Percentiles rank a stretch among this genome's conserved stretches.
Conservation (phyloP, 176 grass and related monocot genomes). For the Themeda triandra region DNA sequence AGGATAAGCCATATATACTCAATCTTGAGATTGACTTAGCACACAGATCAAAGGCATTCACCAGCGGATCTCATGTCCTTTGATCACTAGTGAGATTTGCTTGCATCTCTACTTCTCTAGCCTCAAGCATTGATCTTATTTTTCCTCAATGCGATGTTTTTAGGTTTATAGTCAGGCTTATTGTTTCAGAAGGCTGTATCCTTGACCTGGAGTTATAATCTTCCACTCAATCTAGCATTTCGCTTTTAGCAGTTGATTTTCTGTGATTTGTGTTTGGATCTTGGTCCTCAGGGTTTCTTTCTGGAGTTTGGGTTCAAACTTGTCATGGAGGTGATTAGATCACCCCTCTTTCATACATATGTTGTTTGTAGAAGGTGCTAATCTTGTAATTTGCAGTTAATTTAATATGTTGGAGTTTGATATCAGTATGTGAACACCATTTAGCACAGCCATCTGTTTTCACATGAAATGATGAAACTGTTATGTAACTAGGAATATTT, state of each 20-base stretch:
- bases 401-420: neutral
- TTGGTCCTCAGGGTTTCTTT: slow-evolving; percentile 6
- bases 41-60: neutral
- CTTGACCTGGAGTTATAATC: neutral
- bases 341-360: neutral
- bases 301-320: neutral
- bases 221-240: neutral
- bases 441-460: neutral
- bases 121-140: neutral
- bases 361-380: neutral
- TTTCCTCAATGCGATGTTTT: neutral
- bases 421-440: neutral
- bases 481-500: neutral
- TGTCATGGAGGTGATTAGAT: neutral
- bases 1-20: neutral
- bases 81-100: neutral
- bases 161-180: neutral
- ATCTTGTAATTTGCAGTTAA: neutral
- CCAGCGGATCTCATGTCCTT: neutral
- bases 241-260: neutral
- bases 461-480: slow-evolving; percentile 1
- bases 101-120: neutral
- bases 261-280: slow-evolving; percentile 26
- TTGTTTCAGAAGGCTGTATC: neutral
- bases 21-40: slow-evolving; percentile 27